These are phyloP conservation scores for Albifimbria verrucaria DNA, from an alignment of 2,329 filamentous ascomycete species.

Conservation along the genomic window DNA sequence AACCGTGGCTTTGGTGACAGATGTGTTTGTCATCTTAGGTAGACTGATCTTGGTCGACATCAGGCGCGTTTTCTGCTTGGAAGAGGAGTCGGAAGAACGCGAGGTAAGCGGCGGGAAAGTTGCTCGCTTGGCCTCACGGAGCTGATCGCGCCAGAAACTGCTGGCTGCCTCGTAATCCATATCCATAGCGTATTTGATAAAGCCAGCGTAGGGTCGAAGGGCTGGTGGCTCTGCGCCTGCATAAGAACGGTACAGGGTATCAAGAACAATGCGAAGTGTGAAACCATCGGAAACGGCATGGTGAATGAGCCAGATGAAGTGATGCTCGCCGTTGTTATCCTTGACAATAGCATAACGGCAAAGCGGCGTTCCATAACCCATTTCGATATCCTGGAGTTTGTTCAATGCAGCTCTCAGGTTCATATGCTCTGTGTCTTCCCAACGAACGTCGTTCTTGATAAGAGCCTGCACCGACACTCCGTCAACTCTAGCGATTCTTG, in stretches of 20 bases:
- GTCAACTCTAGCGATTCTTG: neutral
- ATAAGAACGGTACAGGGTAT: constrained; percentile 6
- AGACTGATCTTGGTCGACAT: neutral
- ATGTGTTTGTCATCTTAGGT: neutral
- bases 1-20: neutral
- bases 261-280: constrained; percentile 13
- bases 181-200: no score
- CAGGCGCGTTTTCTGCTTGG: neutral
- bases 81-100: neutral
- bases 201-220: neutral
- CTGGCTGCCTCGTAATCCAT: no score
- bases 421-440: neutral
- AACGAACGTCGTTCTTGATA: neutral
- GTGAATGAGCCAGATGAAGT: constrained; percentile 15
- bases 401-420: neutral
- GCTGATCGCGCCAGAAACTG: no score
- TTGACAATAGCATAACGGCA: neutral
- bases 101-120: no score
- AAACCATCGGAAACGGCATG: constrained; percentile 18
- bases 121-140: no score
- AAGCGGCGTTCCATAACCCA: neutral
- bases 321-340: neutral
- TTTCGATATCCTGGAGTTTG: neutral
- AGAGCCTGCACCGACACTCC: neutral
- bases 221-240: neutral